phyloP scores from a whole-genome alignment of 208 protist genomes.

The Trypanosoma boissoni region DNA sequence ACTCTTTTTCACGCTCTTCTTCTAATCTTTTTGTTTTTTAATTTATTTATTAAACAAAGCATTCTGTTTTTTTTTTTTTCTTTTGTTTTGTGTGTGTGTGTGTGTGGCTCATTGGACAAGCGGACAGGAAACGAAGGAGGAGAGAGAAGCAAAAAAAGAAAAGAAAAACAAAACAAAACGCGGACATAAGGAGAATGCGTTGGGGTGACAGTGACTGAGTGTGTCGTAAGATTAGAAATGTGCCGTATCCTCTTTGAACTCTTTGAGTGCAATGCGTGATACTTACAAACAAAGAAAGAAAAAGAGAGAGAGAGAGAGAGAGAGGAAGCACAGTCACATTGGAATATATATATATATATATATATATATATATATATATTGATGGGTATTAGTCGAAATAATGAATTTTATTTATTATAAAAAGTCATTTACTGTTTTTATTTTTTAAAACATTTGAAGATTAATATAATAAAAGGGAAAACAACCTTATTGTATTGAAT shows the following conservation, averaged over 20 bases:
- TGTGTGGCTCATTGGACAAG: background rate
- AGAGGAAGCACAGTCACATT: too few species aligned
- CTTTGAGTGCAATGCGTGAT: too few species aligned
- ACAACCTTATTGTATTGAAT: conserved; percentile 5
- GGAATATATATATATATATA: too few species aligned
- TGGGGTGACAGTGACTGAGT: background rate
- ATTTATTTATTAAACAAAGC: too few species aligned
- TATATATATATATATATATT: too few species aligned
- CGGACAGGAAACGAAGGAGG: background rate
- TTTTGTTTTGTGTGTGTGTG: background rate
- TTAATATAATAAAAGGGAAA: conserved; percentile 1
- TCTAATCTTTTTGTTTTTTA: background rate
- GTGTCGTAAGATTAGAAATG: background rate
- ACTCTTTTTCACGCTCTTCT: background rate
- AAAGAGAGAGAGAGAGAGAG: too few species aligned
- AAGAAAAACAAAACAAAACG: background rate
- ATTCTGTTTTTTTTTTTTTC: conserved; percentile 3
- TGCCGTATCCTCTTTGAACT: too few species aligned
- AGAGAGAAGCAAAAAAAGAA: conserved; percentile 11
- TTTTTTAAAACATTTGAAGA: too few species aligned
- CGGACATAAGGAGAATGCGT: background rate
- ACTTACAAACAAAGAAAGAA: too few species aligned
- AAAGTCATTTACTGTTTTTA: too few species aligned
- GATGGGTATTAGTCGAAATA: too few species aligned
- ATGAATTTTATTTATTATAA: conserved; percentile 10